Percentiles rank a stretch among this genome's conserved stretches.
Conservation (phyloP, 495 filamentous ascomycete genomes). For the Penicillium tannophilum region DNA sequence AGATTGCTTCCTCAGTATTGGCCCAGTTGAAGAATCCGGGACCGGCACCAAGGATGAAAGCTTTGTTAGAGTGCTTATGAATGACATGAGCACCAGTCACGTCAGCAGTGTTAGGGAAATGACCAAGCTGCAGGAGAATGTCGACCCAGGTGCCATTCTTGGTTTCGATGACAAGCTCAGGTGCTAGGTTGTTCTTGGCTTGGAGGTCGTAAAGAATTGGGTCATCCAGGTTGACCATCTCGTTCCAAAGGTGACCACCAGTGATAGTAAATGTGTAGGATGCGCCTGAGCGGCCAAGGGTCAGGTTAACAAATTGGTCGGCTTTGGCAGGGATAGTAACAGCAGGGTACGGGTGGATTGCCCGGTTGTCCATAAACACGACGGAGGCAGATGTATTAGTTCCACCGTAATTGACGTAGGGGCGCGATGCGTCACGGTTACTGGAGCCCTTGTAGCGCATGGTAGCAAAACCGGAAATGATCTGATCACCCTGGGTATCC, state of each 20-base stretch:
- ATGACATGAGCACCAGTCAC: conserved; percentile 46
- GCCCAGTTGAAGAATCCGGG: conserved; percentile 44
- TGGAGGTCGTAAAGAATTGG: conserved; percentile 47
- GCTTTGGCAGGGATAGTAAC: conserved; percentile 41
- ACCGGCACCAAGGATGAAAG: conserved; percentile 34
- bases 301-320: conserved; percentile 44
- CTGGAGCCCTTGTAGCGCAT: conserved; percentile 32
- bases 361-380: conserved; percentile 31
- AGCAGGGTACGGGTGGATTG: conserved; percentile 38
- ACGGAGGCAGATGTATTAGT: conserved; percentile 33
- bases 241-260: conserved; percentile 27
- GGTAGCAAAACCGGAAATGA: conserved; percentile 34
- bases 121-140: conserved; percentile 39
- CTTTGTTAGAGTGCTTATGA: conserved; percentile 59
- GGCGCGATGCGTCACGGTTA: conserved; percentile 16
- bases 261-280: conserved; percentile 46
- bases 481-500: conserved; percentile 34
- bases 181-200: conserved; percentile 24
- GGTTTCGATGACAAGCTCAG: conserved; percentile 44
- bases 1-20: conserved; percentile 43
- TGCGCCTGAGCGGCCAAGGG: conserved; percentile 33
- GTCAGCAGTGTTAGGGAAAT: conserved; percentile 14
- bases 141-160: conserved; percentile 55
- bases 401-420: conserved; percentile 46
- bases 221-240: conserved; percentile 34